Evolutionary conservation across 805 yeast genomes (phyloP), one percentile per base, ranked within the genome.

Genomic region (Kluyveromyces wickerhamii): DNA sequence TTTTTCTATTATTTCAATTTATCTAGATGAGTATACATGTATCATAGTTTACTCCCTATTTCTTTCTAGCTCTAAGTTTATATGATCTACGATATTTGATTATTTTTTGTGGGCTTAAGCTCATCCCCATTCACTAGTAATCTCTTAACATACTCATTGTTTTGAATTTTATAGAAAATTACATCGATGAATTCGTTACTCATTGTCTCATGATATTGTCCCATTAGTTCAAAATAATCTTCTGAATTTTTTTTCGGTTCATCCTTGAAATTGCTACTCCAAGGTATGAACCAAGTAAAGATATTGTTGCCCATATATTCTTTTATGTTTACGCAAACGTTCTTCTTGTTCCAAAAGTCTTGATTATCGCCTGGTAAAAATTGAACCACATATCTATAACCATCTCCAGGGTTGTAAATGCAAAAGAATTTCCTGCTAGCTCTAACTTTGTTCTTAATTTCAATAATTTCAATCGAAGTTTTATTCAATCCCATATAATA

Each of bases 381-480:
- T 35, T 50, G 51, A 2, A 76, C 51, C 37, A 77, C 60, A 42
- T 62, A 74, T 26, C 77, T 52, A 11, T 45, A 37, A 1, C 63
- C 67, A 7, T 48, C 48, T 23, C 63, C 60, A 5, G 36, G 32
- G 34, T 40, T n/a, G 40, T 44, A 32, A 57, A 52, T 21, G 60
- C 59, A 35, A 27, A 54, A 32, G 47, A 44, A 31, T 48, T 47
- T 29, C 43, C 44, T 16, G 32, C 34, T 14, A 28, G 39, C 21
- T 28, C 58, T 48, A 9, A 48, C 33, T 34, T 63, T 55, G 20
- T 58, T 50, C 27, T 59, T 60, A 21, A 60, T 41, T 11, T 65
- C 57, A 25, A 78, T 49, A 22, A 72, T 77, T 42, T 81, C 89
- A 9, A 84, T 48, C 0, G 86, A 69, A 1, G 84, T 72, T 38